Evolutionary conservation across 164 flowering plant species (phyloP), one percentile per base, ranked within the genome.

Genomic region (Amborella trichopoda): DNA sequence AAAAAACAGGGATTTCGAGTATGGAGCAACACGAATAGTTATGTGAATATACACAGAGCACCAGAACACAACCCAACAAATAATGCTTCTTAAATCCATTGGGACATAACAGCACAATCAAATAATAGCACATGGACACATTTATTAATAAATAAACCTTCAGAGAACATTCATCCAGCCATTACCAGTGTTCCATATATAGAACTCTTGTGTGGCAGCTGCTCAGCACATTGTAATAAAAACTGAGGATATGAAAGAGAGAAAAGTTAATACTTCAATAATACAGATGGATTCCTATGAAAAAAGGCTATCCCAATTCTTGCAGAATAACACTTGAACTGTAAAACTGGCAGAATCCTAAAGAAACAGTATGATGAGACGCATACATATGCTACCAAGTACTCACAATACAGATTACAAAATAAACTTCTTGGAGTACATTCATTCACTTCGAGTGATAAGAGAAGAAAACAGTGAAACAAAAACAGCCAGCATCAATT

Each of bases 171-270:
- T 37, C 5, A n/a, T 14, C 6, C n/a, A 14, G n/a, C 9, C 54
- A 46, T 3, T 76, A 93, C 99, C 99, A 93, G 23, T 30, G 96
- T 78, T 51, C 79, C 97, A 60, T 85, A 93, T 6, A 88, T 45
- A 56, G 99, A 89, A 60, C 80, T 65, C 74, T 93, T 93, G 72
- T 93, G 99, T 44, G 99, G 99, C 68, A 93, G 48, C 59, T 88
- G 94, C 48, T 85, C 87, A 2, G 82, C 79, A 51, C 97, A 93
- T 30, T 88, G 78, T 20, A 93, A 74, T 63, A 93, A 64, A 55
- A 73, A 85, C 95, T 93, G 85, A 49, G 36, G 65, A 5, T 43
- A 58, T 9, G 39, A 4, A 59, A 23, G 17, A 4, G 14, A 12
- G 13, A 3, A 13, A 55, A 30, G 50, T 14, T 5, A 8, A 37